Percentiles rank a stretch among this genome's conserved stretches.
phyloP scores from a whole-genome alignment of 2,329 filamentous ascomycete genomes.

The Fusarium ambrosium region DNA sequence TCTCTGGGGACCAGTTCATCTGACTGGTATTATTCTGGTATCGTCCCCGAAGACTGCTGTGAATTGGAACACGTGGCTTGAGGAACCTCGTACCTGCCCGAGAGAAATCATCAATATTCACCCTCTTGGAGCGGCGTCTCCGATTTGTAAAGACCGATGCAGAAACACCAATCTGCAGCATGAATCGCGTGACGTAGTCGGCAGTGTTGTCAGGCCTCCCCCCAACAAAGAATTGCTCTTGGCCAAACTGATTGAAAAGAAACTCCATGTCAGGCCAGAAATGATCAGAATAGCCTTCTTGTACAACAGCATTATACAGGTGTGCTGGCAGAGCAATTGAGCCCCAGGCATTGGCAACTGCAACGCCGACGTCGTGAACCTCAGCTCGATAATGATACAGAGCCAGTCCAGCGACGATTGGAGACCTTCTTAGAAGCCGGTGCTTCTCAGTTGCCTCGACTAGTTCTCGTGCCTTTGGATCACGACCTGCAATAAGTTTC shows the following conservation, averaged over 20 bases:
- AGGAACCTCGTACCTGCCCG: background rate
- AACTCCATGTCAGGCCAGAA: background rate
- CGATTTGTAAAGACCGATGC: background rate
- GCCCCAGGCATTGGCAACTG: background rate
- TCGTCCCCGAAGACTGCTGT: background rate
- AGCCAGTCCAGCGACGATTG: background rate
- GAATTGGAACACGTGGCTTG: background rate
- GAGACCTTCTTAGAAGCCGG: conserved; percentile 1
- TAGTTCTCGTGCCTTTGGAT: background rate
- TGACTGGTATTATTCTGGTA: background rate
- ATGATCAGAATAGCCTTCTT: no score
- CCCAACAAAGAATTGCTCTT: background rate
- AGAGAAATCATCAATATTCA: background rate
- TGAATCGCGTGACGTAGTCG: background rate
- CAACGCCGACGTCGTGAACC: background rate
- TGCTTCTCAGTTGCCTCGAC: background rate
- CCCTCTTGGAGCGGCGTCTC: background rate
- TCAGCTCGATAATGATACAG: background rate
- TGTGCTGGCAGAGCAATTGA: background rate
- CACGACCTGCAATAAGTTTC: background rate
- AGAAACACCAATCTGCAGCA: background rate
- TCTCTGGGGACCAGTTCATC: background rate
- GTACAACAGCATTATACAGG: background rate
- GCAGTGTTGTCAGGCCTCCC: background rate
- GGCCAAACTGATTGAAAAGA: background rate